These are phyloP conservation scores for Tarenaya hassleriana DNA, from an alignment of 345 rosid genomes.

Conservation along the genomic window DNA sequence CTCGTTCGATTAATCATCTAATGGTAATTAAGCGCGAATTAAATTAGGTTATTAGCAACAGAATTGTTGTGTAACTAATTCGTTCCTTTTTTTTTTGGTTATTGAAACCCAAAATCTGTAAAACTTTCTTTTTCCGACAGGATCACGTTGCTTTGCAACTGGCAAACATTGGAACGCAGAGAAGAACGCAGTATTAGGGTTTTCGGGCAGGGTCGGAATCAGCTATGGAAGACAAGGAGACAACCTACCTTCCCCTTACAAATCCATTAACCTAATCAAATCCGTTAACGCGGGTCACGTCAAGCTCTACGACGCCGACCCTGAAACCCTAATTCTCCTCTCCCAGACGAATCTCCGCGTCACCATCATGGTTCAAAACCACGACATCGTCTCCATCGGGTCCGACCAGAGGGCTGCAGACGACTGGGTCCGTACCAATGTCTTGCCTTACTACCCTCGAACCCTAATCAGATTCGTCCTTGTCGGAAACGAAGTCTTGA, in stretches of 20 bases:
- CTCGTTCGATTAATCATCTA: no score
- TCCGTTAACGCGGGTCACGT: constrained; percentile 42
- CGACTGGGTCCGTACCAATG: constrained; percentile 44
- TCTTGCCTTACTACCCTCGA: constrained; percentile 42
- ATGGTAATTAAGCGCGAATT: no score
- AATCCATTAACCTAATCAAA: constrained; percentile 42
- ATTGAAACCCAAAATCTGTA: background rate
- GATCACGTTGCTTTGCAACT: constrained; percentile 18
- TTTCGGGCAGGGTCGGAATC: constrained; percentile 26
- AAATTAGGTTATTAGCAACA: no score
- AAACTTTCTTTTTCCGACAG: constrained; percentile 9
- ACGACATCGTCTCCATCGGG: constrained; percentile 43
- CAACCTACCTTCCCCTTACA: constrained; percentile 53
- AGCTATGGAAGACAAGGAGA: constrained; percentile 30
- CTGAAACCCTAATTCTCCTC: constrained; percentile 45
- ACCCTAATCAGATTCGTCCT: constrained; percentile 52
- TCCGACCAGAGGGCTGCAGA: constrained; percentile 37
- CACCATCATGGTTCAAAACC: constrained; percentile 56
- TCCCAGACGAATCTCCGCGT: constrained; percentile 47
- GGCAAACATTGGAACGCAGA: constrained; percentile 5
- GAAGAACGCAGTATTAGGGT: constrained; percentile 6
- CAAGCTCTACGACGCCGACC: constrained; percentile 55
- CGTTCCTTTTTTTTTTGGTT: background rate
- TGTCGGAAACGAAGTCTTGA: constrained; percentile 69
- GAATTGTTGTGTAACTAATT: no score